Base-by-base conservation (phyloP, 1,139 yeast species). In the Meyerozyma sp. region DNA sequence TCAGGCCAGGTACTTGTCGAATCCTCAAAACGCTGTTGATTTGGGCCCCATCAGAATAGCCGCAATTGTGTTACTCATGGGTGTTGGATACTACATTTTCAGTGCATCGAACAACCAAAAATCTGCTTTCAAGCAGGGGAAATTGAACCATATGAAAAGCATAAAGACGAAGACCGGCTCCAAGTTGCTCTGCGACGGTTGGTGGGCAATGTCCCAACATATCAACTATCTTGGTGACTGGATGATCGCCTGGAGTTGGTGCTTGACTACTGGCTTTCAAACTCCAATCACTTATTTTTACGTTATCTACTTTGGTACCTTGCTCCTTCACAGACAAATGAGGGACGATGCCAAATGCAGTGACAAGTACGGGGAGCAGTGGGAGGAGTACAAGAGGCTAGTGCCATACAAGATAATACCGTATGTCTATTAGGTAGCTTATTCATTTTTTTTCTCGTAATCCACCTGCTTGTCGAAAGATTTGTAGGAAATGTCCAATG, bases 131-230 rank as follows among this genome's bases (percentile, higher is more conserved):
- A 84, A 87, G 63, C 80, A 78, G 51, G 96, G 95, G 9, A 79
- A 84, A 56, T 73, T 90, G 45, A 68, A 77, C 40, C 77, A 81
- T 49, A 67, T 86, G 59, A 77, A 80, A 54, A 83, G 81, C 48
- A 84, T 93, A 48, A 68, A 77, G 49, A 85, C 97, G 1, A 70
- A 75, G 28, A 80, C 87, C 11, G 96, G 96, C 1, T 84, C 96
- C 32, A 85, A 79, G 57, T 75, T 93, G 50, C 70, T 93, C 43
- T 77, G 82, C 45, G 94, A 89, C 55, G 97, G 98, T 2, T 93
- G 98, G 98, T 93, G 98, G 98, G 87, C 86, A 3, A 64, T 73
- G 35, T 82, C 96, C 6, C 95, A 95, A 54, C 98, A 93, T 62
- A 89, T 89, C 61, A 93, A 93, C 61, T 93, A 93, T 65, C 76